Evolutionary conservation across 2,329 filamentous ascomycete species (phyloP).

Genomic region (Ophiocordyceps robertsii): DNA sequence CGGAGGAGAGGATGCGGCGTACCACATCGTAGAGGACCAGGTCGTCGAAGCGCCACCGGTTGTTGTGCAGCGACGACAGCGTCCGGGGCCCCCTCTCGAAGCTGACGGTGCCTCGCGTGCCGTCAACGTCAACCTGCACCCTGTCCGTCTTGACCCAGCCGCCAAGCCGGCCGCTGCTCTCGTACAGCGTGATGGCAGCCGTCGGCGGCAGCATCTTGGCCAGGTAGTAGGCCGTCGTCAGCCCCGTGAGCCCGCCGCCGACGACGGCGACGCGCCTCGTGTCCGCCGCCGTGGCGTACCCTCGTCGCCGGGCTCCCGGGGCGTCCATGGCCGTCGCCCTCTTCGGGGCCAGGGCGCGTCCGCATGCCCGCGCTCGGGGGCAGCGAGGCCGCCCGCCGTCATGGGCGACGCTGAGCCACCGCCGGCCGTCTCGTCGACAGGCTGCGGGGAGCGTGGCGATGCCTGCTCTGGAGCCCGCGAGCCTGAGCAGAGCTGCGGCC

Average conservation of each 20-base stretch:
- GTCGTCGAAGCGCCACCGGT: slow-evolving; percentile 38
- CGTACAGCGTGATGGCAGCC: slow-evolving; percentile 68
- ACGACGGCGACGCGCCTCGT: slow-evolving; percentile 47
- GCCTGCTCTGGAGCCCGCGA: slow-evolving; percentile 3
- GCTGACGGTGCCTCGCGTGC: slow-evolving; percentile 41
- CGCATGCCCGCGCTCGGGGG: too few relatives aligned
- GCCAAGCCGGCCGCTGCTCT: slow-evolving; percentile 55
- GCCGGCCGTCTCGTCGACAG: slow-evolving; percentile 4
- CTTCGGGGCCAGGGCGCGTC: too few relatives aligned
- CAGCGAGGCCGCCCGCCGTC: too few relatives aligned
- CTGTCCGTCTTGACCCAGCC: slow-evolving; percentile 70
- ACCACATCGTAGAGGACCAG: slow-evolving; percentile 60
- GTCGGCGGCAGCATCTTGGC: slow-evolving; percentile 48
- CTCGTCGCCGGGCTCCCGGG: neutral
- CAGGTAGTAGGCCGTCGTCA: slow-evolving; percentile 67
- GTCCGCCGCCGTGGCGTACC: slow-evolving; percentile 8
- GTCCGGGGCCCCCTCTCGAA: slow-evolving; percentile 81
- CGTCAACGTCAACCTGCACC: slow-evolving; percentile 42
- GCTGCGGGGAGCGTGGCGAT: neutral
- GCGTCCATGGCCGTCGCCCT: too few relatives aligned
- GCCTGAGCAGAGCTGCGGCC: slow-evolving; percentile 12
- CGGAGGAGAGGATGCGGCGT: neutral
- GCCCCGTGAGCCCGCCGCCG: slow-evolving; percentile 72
- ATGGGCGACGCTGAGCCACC: neutral
- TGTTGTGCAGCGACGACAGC: slow-evolving; percentile 39